Conservation (phyloP, 1,139 yeast genomes). For the Saccharomyces hybrid region DNA sequence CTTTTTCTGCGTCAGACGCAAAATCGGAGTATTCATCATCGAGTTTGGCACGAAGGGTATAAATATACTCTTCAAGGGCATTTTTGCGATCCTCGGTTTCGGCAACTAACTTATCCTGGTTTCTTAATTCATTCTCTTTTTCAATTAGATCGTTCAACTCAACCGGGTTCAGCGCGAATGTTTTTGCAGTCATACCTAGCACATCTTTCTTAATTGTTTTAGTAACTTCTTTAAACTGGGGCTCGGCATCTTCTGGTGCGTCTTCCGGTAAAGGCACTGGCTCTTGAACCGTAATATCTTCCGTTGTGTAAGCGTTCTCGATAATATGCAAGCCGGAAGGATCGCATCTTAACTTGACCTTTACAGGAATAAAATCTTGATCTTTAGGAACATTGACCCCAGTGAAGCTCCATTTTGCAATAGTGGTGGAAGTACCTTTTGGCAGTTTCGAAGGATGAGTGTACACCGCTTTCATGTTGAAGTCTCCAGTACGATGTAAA, state of each 20-base stretch:
- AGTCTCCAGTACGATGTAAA: constrained; percentile 84
- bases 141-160: constrained; percentile 60
- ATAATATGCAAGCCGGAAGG: constrained; percentile 93
- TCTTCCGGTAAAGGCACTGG: constrained; percentile 54
- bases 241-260: constrained; percentile 61
- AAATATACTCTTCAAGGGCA: constrained; percentile 95
- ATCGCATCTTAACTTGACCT: constrained; percentile 92
- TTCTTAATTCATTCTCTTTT: constrained; percentile 72
- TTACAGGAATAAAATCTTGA: constrained; percentile 74
- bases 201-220: constrained; percentile 89
- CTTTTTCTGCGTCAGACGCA: constrained; percentile 87
- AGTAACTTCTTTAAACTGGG: constrained; percentile 85
- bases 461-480: constrained; percentile 79
- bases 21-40: constrained; percentile 86
- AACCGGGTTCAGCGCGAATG: constrained; percentile 57
- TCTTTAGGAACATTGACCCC: constrained; percentile 78
- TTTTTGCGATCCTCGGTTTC: constrained; percentile 99
- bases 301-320: constrained; percentile 92
- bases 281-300: constrained; percentile 85
- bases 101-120: constrained; percentile 92
- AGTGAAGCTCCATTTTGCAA: constrained; percentile 79
- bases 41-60: constrained; percentile 93
- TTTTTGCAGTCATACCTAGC: constrained; percentile 49
- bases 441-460: constrained; percentile 70
- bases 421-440: constrained; percentile 51